Base-by-base conservation (phyloP, 192 early-diverging fungal genomes). In the Coemansia sp. region DNA sequence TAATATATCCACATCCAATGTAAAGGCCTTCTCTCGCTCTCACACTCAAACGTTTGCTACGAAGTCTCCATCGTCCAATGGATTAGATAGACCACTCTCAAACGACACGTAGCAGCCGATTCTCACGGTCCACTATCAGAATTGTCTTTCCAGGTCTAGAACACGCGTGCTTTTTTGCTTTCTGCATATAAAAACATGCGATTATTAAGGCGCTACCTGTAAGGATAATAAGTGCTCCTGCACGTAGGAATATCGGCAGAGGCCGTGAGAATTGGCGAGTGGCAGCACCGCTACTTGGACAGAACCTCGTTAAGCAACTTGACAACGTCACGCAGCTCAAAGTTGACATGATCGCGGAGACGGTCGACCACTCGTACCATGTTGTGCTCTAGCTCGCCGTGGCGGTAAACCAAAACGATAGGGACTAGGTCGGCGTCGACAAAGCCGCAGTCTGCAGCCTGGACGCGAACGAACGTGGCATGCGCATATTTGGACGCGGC, bases 1-100 rank as follows among this genome's bases (percentile, higher is more conserved):
- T 86, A 92, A 98, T 31, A 31, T 56, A 56, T 56, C 29, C 5
- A 27, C 1, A 10, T 24, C n/a, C 53, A 56, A 56, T 56, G 53
- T 56, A 56, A 56, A 56, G 31, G 53, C 14, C 35, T 34, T 56
- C 35, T 56, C 24, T 51, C 19, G 2, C 13, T 29, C 50, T n/a
- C n/a, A n/a, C n/a, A n/a, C n/a, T n/a, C n/a, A n/a, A 11, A 3
- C 45, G 6, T 8, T 24, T 48, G 17, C n/a, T 19, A 5, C 45
- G 0, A 3, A 14, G 39, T 40, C 11, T 41, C 40, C 40, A 14
- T 41, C 13, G 40, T 41, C 40, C 40, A 41, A 41, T 41, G 40
- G 11, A 41, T 41, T 41, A 14, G 40, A n/a, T n/a, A n/a, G n/a
- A n/a, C n/a, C n/a, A n/a, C n/a, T n/a, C n/a, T n/a, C n/a, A n/a